Evolutionary conservation across 2,329 filamentous ascomycete genomes (phyloP), one percentile per base, ranked within the genome.

Genomic region (Cercospora sp.): DNA sequence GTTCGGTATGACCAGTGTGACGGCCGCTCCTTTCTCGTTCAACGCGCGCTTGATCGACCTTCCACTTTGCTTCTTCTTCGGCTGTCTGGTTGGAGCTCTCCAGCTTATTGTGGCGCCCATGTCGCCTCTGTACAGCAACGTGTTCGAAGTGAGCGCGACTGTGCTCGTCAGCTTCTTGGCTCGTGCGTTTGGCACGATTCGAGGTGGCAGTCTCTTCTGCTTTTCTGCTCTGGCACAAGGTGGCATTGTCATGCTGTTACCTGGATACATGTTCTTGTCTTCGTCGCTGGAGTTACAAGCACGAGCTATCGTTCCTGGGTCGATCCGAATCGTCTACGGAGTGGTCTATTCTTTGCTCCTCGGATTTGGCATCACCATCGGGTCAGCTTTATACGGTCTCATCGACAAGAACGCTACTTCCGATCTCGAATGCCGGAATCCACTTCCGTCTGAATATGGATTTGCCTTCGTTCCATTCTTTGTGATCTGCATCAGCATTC

Each of bases 1-100:
- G 36, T 94, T 92, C 72, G 92, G 93, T 0, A 79, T 93, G 8
- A 92, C 92, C 1, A 92, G 90, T n/a, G 90, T 88, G 0, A 86
- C 83, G 5, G 91, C 94, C 0, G 91, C 90, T 0, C 91, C 91
- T 0, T 94, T 95, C 74, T 91, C 91, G 3, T 95, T 95, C 75
- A 83, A 89, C 65, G 91, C 90, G 2, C 87, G 91, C 1, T 87
- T 89, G 55, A 90, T 94, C 73, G 92, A 96, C 76, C 81, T 95
- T 68, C 91, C 91, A 0, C 85, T 94, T 20, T 88, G 89, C 20
- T 95, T 94, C 76, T 65, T 92, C 0, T 84, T 95, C 0, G 92
- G 92, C 1, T 89, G 87, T 73, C 80, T 93, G 13, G 84, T 95
- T 0, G 92, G 92, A 0, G 79, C 89, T 65, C 81, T 96, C 57